Evolutionary conservation across 352 stramenopile species (phyloP).

Genomic region (Pythium vanterpoolii): DNA sequence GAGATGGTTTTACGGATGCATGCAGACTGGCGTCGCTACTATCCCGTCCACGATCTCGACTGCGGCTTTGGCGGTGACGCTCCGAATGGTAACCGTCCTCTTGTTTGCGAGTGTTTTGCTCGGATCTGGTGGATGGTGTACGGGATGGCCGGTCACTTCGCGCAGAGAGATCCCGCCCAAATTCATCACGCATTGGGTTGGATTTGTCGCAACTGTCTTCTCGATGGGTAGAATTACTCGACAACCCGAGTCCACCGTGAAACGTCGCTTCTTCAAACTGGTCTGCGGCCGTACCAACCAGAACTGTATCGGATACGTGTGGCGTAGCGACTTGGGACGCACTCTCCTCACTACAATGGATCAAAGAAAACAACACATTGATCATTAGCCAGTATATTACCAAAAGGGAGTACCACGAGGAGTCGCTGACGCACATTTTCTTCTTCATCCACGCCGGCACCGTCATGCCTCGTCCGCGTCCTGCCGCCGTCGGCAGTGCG

Average conservation of each 20-base stretch:
- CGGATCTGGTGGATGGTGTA: not conserved
- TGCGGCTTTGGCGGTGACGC: conserved; percentile 10
- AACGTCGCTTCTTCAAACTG: conserved; percentile 62
- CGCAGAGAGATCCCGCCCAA: conserved; percentile 21
- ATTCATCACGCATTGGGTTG: conserved; percentile 22
- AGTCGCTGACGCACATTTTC: conserved; percentile 80
- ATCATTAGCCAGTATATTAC: too few species aligned
- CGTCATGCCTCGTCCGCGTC: conserved; percentile 86
- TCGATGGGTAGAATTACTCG: not conserved
- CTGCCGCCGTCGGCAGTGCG: conserved; percentile 44
- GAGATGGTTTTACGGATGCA: not conserved
- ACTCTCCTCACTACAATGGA: conserved; percentile 66
- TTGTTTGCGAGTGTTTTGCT: not conserved
- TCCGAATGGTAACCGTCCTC: not conserved
- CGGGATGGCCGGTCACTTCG: not conserved
- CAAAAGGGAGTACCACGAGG: too few species aligned
- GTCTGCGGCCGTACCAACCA: conserved; percentile 2
- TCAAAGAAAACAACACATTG: too few species aligned
- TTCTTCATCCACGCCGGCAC: conserved; percentile 92
- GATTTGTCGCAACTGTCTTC: too few species aligned
- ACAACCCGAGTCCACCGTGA: conserved; percentile 24
- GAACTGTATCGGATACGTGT: not conserved
- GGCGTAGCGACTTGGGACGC: conserved; percentile 23
- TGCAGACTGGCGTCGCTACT: not conserved
- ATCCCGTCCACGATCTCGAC: conserved; percentile 4